Base-by-base conservation (phyloP, 1,284 basidiomycete species). In the Cryptococcus floricola region DNA sequence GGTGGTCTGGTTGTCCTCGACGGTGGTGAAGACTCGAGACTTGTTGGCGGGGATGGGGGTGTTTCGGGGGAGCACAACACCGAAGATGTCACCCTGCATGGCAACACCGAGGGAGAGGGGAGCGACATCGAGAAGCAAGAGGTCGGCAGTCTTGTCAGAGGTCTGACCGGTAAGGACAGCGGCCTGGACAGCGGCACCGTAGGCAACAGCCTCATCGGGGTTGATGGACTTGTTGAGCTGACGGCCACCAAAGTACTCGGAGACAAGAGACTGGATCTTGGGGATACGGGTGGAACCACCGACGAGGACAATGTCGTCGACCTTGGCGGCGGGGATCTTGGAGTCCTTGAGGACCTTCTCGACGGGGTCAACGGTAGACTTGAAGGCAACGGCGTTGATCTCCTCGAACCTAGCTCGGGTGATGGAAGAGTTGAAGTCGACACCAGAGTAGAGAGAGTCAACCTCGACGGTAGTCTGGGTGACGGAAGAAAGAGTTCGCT, bases 211-310 rank as follows among this genome's bases (percentile, higher is more conserved):
- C 81, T 94, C 91, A 73, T 94, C 91, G 62, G 91, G 91, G 83
- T 94, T 94, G 81, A 95, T 94, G 62, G 90, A 93, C 86, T 98
- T 98, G 89, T 98, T 98, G 76, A 96, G 81, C 79, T 95, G 89
- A 74, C 93, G 92, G 62, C 92, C 93, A 79, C 88, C 89, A 78
- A 98, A 99, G 85, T 87, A 92, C 78, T 98, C 95, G 62, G 94
- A 98, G 59, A 99, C 93, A 61, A 98, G 87, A 31, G 91, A 85
- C 81, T 98, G 95, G 70, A 99, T 91, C 84, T 98, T 98, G 72
- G 95, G 95, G 78, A 99, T 99, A 86, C 96, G 95, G 67, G 96
- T 98, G 56, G 96, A 98, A 68, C 96, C 94, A 83, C 96, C 95
- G 68, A 99, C 95, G 59, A 99, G 91, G 75, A 98, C 96, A 68